These are phyloP conservation scores for Venturia asperata DNA, from an alignment of 2,329 filamentous ascomycete species.

Conservation along the genomic window DNA sequence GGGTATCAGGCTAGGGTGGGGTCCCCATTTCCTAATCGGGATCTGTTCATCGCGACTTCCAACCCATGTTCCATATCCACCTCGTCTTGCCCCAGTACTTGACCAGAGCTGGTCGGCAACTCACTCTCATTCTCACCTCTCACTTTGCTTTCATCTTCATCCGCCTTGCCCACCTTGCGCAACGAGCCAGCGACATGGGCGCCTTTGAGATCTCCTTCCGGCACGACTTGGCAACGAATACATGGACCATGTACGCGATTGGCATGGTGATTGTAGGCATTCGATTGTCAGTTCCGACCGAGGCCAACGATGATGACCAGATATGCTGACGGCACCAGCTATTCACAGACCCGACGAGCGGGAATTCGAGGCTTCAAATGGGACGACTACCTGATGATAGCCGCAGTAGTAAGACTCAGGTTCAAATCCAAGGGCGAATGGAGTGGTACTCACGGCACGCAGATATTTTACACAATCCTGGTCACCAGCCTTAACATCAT, in stretches of 20 bases:
- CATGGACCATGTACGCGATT: constrained; percentile 23
- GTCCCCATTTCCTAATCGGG: background rate
- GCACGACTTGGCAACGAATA: constrained; percentile 21
- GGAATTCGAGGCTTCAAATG: constrained; percentile 19
- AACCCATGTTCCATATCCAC: background rate
- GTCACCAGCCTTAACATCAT: constrained; percentile 39
- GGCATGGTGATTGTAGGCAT: constrained; percentile 21
- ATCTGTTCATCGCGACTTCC: background rate
- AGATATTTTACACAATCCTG: constrained; percentile 36
- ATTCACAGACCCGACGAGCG: constrained; percentile 19
- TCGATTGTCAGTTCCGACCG: constrained; percentile 21
- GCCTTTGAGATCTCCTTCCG: constrained; percentile 13
- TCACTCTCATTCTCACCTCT: background rate
- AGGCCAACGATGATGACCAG: background rate
- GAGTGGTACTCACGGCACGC: constrained; percentile 18
- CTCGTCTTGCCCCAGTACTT: background rate
- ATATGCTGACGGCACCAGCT: constrained; percentile 17
- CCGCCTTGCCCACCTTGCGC: background rate
- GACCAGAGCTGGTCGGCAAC: background rate
- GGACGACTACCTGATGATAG: constrained; percentile 23
- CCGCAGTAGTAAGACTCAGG: constrained; percentile 17
- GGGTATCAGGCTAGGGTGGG: background rate
- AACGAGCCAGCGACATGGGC: background rate
- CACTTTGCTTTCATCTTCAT: background rate
- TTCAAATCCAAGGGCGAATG: background rate